Percentiles rank a stretch among this genome's conserved stretches.
phyloP scores from a whole-genome alignment of 2,329 filamentous ascomycete genomes.

The Aphanocladium album region DNA sequence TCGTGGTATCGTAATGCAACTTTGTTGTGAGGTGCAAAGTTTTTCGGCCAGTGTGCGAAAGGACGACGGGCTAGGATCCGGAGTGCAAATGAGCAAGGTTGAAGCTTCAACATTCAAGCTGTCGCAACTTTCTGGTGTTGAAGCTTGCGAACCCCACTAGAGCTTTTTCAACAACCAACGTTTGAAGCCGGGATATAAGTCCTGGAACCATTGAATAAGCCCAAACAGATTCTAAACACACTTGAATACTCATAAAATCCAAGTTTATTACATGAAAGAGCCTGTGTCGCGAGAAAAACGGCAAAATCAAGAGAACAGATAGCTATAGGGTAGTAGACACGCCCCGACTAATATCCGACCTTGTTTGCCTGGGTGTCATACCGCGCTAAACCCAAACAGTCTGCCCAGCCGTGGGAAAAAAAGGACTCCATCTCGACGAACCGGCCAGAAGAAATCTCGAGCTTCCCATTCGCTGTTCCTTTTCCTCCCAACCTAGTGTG shows the following conservation, averaged over 20 bases:
- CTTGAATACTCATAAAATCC: too few species aligned
- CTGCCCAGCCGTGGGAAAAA: neutral
- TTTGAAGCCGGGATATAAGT: too few species aligned
- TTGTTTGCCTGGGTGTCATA: rapidly evolving
- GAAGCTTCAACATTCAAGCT: neutral
- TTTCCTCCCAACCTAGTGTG: neutral
- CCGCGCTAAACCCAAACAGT: neutral
- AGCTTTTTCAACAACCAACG: neutral
- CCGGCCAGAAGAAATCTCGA: too few species aligned
- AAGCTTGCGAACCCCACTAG: neutral
- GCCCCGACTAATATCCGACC: neutral
- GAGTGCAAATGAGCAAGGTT: neutral
- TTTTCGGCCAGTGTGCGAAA: neutral
- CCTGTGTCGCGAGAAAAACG: too few species aligned
- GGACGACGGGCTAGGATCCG: neutral
- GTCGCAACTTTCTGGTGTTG: neutral
- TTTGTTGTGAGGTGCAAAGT: neutral
- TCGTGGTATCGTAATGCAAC: constrained; percentile 19
- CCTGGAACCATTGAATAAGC: too few species aligned
- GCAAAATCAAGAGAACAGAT: too few species aligned
- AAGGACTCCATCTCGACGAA: neutral
- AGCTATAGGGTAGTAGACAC: too few species aligned
- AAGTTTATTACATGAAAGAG: too few species aligned
- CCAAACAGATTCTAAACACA: too few species aligned
- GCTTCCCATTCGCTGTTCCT: neutral